These are phyloP conservation scores for Fagopyrum esculentum DNA, from an alignment of 148 eudicot genomes.

Conservation along the genomic window DNA sequence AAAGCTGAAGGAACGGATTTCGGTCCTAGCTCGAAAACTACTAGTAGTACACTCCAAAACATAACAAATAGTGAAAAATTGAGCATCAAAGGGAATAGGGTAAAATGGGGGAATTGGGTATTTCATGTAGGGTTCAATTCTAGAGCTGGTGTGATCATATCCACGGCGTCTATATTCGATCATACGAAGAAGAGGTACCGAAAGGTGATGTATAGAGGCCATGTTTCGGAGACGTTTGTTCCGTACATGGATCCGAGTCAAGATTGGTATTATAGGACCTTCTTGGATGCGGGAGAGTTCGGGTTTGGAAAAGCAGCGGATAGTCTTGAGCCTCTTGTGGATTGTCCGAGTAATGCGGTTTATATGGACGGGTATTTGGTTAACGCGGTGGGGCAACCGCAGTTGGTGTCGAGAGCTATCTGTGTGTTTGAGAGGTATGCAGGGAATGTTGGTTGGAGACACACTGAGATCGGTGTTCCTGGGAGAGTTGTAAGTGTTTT, in stretches of 20 bases:
- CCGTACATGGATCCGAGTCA: constrained; percentile 81
- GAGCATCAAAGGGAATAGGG: constrained; percentile 31
- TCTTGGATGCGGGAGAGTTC: constrained; percentile 74
- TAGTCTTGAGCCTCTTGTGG: constrained; percentile 44
- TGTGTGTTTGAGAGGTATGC: constrained; percentile 62
- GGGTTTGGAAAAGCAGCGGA: constrained; percentile 74
- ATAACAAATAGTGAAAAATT: constrained; percentile 16
- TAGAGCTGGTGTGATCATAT: constrained; percentile 67
- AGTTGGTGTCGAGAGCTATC: constrained; percentile 36
- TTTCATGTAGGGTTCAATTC: constrained; percentile 65
- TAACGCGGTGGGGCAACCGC: constrained; percentile 48
- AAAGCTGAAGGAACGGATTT: constrained; percentile 55
- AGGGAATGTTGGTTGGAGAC: constrained; percentile 79
- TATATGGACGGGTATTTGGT: constrained; percentile 67
- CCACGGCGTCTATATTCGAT: constrained; percentile 59
- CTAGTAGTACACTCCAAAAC: constrained; percentile 17
- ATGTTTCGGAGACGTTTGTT: constrained; percentile 79
- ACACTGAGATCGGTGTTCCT: constrained; percentile 73
- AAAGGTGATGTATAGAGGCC: constrained; percentile 68
- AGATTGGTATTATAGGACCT: constrained; percentile 80
- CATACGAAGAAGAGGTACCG: constrained; percentile 24
- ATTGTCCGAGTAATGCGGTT: constrained; percentile 58
- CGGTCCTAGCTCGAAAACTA: constrained; percentile 19
- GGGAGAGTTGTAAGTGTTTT: constrained; percentile 51
- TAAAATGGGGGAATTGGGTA: constrained; percentile 70